Evolutionary conservation across 257 asterid species (phyloP).

Genomic region (Solanum sejunctum): DNA sequence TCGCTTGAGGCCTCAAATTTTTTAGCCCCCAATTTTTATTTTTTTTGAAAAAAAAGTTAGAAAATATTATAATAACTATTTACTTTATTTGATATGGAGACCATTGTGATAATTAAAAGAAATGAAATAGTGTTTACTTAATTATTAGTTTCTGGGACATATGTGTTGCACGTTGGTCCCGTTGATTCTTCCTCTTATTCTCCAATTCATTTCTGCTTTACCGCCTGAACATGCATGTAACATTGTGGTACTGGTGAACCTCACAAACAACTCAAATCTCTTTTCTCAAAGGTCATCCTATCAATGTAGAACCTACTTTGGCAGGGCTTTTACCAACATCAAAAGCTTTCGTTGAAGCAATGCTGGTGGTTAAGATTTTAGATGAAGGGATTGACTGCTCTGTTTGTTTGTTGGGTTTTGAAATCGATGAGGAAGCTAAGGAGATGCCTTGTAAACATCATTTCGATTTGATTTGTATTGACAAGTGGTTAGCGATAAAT

Average conservation of each 20-base stretch:
- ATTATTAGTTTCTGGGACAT: too few relatives aligned
- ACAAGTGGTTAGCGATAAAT: conserved; percentile 29
- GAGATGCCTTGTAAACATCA: conserved; percentile 46
- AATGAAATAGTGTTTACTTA: too few relatives aligned
- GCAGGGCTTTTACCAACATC: not conserved
- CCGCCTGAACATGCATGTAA: not conserved
- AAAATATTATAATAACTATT: too few relatives aligned
- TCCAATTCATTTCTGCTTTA: not conserved
- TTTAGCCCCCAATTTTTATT: too few relatives aligned
- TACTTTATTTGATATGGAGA: too few relatives aligned
- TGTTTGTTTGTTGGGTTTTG: not conserved
- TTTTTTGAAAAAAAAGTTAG: too few relatives aligned
- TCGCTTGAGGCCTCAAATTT: too few relatives aligned
- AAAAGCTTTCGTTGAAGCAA: not conserved
- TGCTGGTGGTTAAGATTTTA: not conserved
- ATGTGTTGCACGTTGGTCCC: too few relatives aligned
- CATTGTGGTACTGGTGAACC: not conserved
- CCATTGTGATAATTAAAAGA: too few relatives aligned
- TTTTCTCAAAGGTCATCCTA: not conserved
- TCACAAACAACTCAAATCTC: too few relatives aligned
- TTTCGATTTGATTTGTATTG: conserved; percentile 29
- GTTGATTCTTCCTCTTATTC: not conserved
- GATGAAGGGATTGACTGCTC: not conserved
- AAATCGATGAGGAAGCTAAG: conserved; percentile 13
- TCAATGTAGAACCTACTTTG: not conserved